These are phyloP conservation scores for Epichloe amarillans DNA, from an alignment of 2,329 filamentous ascomycete species.

Conservation along the genomic window DNA sequence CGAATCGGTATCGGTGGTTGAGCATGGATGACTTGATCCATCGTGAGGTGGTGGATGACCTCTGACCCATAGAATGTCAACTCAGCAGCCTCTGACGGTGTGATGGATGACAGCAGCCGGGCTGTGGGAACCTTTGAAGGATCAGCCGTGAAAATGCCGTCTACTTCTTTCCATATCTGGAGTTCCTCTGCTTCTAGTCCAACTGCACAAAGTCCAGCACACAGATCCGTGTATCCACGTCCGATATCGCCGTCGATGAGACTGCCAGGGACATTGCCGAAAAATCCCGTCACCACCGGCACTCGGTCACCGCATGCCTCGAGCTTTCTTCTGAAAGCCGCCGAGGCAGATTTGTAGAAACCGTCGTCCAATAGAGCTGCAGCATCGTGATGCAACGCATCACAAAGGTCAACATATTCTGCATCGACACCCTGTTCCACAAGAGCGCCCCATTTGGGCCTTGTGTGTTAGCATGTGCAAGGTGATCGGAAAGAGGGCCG, in stretches of 20 bases:
- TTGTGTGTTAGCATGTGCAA: slow-evolving; percentile 1
- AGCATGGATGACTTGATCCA: slow-evolving; percentile 91
- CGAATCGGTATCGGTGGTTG: slow-evolving; percentile 66
- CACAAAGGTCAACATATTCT: slow-evolving; percentile 80
- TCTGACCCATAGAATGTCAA: slow-evolving; percentile 90
- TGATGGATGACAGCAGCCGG: slow-evolving; percentile 76
- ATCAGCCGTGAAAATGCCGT: slow-evolving; percentile 79
- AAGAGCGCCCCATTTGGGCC: slow-evolving; percentile 14
- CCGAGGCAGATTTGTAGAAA: slow-evolving; percentile 57
- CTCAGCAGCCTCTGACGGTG: slow-evolving; percentile 87
- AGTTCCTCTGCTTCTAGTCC: slow-evolving; percentile 77
- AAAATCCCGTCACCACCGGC: slow-evolving; percentile 83
- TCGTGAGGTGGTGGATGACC: slow-evolving; percentile 96
- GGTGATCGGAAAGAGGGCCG: neutral
- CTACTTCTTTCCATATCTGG: slow-evolving; percentile 98
- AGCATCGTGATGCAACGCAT: slow-evolving; percentile 58
- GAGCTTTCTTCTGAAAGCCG: slow-evolving; percentile 50
- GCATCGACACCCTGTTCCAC: slow-evolving; percentile 54
- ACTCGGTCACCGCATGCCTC: slow-evolving; percentile 51
- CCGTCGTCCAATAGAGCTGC: slow-evolving; percentile 46
- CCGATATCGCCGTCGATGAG: slow-evolving; percentile 81
- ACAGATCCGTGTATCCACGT: slow-evolving; percentile 91
- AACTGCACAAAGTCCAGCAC: slow-evolving; percentile 82
- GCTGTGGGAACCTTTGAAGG: slow-evolving; percentile 88
- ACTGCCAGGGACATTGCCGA: slow-evolving; percentile 83